Percentiles rank a stretch among this genome's conserved stretches.
Conservation (phyloP, 2,329 filamentous ascomycete species). For the Orbilia quercus region DNA sequence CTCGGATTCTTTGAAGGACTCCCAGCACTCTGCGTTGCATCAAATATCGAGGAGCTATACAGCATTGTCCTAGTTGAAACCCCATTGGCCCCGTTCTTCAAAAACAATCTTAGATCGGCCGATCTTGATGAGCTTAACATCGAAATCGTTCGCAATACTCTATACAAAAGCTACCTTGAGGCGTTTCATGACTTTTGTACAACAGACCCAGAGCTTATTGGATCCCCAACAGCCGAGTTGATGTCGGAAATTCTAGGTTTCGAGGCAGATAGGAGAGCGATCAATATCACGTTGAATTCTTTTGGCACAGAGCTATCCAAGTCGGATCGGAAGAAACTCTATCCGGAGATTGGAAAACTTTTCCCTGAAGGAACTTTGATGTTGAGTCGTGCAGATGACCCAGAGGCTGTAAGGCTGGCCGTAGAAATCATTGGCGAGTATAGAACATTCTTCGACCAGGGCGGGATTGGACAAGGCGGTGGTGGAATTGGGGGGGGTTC, state of each 20-base stretch:
- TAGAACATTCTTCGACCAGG: slow-evolving; percentile 94
- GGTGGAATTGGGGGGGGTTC: slow-evolving; percentile 77
- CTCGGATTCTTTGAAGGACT: slow-evolving; percentile 99
- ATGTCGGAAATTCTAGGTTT: slow-evolving; percentile 98
- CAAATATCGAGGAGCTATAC: slow-evolving; percentile 98
- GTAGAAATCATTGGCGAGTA: slow-evolving; percentile 94
- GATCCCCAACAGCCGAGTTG: slow-evolving; percentile 89
- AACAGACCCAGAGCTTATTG: slow-evolving; percentile 83
- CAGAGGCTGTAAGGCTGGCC: slow-evolving; percentile 90
- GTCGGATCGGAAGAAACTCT: slow-evolving; percentile 92
- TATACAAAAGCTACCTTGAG: slow-evolving; percentile 99
- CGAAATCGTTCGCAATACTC: slow-evolving; percentile 96
- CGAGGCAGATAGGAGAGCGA: slow-evolving; percentile 93
- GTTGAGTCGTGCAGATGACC: slow-evolving; percentile 92
- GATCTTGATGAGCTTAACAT: slow-evolving; percentile 99
- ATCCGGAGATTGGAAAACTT: slow-evolving; percentile 88
- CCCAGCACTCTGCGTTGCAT: slow-evolving; percentile 96
- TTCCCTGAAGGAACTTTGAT: slow-evolving; percentile 95
- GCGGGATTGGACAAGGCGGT: slow-evolving; percentile 79
- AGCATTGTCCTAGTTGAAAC: slow-evolving; percentile 98
- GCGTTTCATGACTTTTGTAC: slow-evolving; percentile 97
- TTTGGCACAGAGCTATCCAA: slow-evolving; percentile 97
- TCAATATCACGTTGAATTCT: slow-evolving; percentile 99
- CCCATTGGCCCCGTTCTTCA: slow-evolving; percentile 95
- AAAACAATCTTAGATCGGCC: slow-evolving; percentile 93